phyloP scores from a whole-genome alignment of 495 filamentous ascomycete genomes.

The Margaritispora aquatica region DNA sequence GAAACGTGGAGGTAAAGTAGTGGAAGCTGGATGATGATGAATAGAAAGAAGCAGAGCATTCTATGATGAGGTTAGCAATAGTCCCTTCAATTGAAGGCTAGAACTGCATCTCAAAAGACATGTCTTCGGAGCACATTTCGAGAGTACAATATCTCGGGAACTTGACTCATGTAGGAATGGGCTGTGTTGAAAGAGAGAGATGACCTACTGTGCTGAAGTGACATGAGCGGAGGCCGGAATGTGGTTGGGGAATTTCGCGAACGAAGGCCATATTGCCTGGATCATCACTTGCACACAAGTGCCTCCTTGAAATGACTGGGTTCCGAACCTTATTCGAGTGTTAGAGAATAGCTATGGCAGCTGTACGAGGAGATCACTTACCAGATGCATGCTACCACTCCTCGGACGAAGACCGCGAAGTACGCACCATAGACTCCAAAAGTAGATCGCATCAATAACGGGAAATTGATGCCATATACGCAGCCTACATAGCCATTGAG shows the following conservation, averaged over 20 bases:
- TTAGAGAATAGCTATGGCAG: neutral
- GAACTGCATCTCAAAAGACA: too few species aligned
- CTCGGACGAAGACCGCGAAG: slow-evolving; percentile 39
- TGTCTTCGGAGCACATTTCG: too few species aligned
- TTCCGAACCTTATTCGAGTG: slow-evolving; percentile 31
- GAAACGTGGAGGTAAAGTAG: slow-evolving; percentile 41
- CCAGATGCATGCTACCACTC: slow-evolving; percentile 43
- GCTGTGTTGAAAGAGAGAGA: too few species aligned
- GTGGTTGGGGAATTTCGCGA: slow-evolving; percentile 46
- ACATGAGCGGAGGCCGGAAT: slow-evolving; percentile 37
- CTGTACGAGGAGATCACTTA: neutral
- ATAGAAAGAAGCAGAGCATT: slow-evolving; percentile 44
- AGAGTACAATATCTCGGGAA: too few species aligned
- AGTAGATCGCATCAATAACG: slow-evolving; percentile 50
- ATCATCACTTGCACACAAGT: slow-evolving; percentile 37
- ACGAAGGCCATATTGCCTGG: slow-evolving; percentile 58
- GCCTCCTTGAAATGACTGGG: slow-evolving; percentile 41
- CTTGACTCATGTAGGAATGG: too few species aligned
- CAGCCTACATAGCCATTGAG: slow-evolving; percentile 48
- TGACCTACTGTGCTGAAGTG: slow-evolving; percentile 37
- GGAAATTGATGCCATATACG: slow-evolving; percentile 62
- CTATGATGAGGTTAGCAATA: neutral
- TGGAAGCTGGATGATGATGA: slow-evolving; percentile 38
- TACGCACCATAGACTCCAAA: slow-evolving; percentile 61
- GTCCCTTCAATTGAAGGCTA: too few species aligned